phyloP scores from a whole-genome alignment of 2,329 filamentous ascomycete species.

The Scorias spongiosa region DNA sequence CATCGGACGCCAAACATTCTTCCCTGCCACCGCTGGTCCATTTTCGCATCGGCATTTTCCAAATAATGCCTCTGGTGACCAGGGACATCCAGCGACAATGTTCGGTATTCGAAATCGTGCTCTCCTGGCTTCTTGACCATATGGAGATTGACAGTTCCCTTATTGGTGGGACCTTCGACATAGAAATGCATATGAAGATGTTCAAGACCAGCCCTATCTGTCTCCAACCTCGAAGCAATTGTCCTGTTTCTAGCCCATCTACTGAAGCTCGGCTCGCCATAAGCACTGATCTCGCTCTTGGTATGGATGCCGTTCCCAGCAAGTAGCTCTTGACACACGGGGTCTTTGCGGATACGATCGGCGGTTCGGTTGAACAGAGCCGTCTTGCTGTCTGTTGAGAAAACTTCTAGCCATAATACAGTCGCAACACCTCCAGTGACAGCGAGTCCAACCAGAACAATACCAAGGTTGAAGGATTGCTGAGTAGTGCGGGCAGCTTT shows the following conservation, averaged over 20 bases:
- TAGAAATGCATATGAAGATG: slow-evolving; percentile 79
- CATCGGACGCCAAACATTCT: slow-evolving; percentile 50
- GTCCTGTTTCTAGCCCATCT: slow-evolving; percentile 58
- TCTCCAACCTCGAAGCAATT: slow-evolving; percentile 39
- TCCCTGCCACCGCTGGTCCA: slow-evolving; percentile 17
- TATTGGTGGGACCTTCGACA: slow-evolving; percentile 61
- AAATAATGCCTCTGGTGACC: slow-evolving; percentile 50
- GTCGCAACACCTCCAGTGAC: slow-evolving; percentile 67
- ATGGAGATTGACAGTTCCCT: slow-evolving; percentile 62
- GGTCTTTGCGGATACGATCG: slow-evolving; percentile 58
- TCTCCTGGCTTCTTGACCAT: slow-evolving; percentile 54
- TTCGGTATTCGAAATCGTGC: slow-evolving; percentile 59
- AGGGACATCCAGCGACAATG: slow-evolving; percentile 65
- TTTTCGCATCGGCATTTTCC: slow-evolving; percentile 43
- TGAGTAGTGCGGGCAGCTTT: slow-evolving; percentile 77
- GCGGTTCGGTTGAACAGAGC: slow-evolving; percentile 80
- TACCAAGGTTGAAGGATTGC: slow-evolving; percentile 73
- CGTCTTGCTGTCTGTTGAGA: slow-evolving; percentile 70
- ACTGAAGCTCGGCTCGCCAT: slow-evolving; percentile 66
- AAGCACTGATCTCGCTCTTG: slow-evolving; percentile 56
- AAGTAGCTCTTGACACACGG: slow-evolving; percentile 55
- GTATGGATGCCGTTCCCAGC: slow-evolving; percentile 43
- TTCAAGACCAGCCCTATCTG: slow-evolving; percentile 59
- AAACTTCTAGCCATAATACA: slow-evolving; percentile 67
- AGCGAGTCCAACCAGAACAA: slow-evolving; percentile 59